phyloP scores from a whole-genome alignment of 805 yeast genomes.

The Sugiyamaella lignohabitans region DNA sequence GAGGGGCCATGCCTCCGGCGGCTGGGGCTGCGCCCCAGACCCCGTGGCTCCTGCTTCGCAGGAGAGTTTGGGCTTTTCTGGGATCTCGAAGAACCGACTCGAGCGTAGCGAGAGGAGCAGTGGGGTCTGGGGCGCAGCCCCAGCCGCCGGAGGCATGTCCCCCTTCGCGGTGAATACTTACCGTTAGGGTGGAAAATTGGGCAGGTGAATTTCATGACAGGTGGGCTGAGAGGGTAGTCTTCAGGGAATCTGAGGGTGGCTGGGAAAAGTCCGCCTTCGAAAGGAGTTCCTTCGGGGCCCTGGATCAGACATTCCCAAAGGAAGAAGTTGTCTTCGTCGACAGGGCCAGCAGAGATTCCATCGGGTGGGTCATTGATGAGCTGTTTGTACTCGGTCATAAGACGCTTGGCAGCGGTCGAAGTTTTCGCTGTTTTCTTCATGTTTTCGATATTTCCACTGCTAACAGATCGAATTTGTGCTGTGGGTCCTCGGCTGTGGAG shows the following conservation, averaged over 20 bases:
- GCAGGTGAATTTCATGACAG: conserved; percentile 66
- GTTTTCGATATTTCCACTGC: too few relatives aligned
- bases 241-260: conserved; percentile 65
- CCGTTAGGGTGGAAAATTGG: conserved; percentile 86
- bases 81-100: too few relatives aligned
- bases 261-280: conserved; percentile 82
- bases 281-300: conserved; percentile 80
- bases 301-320: conserved; percentile 79
- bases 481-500: too few relatives aligned
- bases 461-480: too few relatives aligned
- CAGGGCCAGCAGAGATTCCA: conserved; percentile 92
- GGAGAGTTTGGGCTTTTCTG: too few relatives aligned
- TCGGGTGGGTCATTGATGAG: conserved; percentile 83
- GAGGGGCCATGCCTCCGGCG: too few relatives aligned
- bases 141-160: too few relatives aligned
- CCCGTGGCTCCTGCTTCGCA: too few relatives aligned
- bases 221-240: conserved; percentile 82
- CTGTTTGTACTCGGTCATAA: conserved; percentile 85
- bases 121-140: too few relatives aligned
- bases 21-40: too few relatives aligned
- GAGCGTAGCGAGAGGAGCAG: too few relatives aligned
- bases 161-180: conserved; percentile 9
- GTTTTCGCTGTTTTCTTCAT: conserved; percentile 3
- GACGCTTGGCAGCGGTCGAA: conserved; percentile 74
- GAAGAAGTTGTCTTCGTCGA: conserved; percentile 63